Base-by-base conservation (phyloP, 2,329 filamentous ascomycete species). In the Aspergillus terreus region DNA sequence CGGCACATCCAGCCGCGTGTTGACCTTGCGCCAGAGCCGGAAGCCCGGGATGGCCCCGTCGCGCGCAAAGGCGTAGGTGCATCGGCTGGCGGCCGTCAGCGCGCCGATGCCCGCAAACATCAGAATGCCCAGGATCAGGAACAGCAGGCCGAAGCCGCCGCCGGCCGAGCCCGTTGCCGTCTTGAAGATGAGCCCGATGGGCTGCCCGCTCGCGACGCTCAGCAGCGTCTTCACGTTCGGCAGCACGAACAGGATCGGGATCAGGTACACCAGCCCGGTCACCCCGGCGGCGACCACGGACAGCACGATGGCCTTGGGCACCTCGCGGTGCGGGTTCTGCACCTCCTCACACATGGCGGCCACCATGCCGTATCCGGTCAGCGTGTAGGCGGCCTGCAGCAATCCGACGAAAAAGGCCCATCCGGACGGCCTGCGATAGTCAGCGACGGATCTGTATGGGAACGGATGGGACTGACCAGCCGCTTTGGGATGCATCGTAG, bases 41-140 rank as follows among this genome's bases (percentile, higher is more conserved):
- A 85, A 85, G 1, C 84, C 85, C 0, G 87, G 87, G 49, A 90
- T 88, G 9, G 86, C 87, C 17, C 85, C 86, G 66, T 90, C 87
- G 42, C 87, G 79, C 2, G 87, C 85, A 66, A 90, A 90, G 11
- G 87, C 86, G 62, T 88, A 90, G 1, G 85, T 88, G 73, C 86
- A 89, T 21, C 87, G 80, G 47, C 82, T 86, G 2, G 88, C 83
- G 2, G 88, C 88, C 0, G 88, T 92, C 17, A 91, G 73, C 1
- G 87, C 84, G 6, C 87, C 87, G 32, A 87, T 83, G 17, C 88
- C 88, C 1, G 88, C 87, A 63, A 92, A 90, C 66, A 92, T 78
- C 53, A 87, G 77, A 61, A 92, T 90, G 1, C 87, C 87, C 21
- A 92, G 78, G 58, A 92, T 83, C 2, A 92, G 74, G 69, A 92